A percentile compares a stretch with the other conserved stretches of the same genome.
These are phyloP conservation scores for Lomentospora prolificans DNA, from an alignment of 2,329 filamentous ascomycete genomes.

Conservation along the genomic window DNA sequence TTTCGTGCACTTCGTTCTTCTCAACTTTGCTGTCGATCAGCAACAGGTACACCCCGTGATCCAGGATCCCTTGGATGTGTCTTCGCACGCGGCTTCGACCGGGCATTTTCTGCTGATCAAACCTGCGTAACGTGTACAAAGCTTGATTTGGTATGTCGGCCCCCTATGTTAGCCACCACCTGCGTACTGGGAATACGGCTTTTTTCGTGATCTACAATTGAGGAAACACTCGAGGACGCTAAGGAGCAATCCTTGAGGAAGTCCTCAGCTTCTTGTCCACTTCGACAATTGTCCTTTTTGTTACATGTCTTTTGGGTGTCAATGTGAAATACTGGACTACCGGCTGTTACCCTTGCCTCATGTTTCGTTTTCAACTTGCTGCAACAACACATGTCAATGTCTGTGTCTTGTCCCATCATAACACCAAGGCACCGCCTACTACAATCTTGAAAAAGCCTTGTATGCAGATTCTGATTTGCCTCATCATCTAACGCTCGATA, in stretches of 20 bases:
- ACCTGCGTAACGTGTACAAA: background rate
- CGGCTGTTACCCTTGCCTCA: background rate
- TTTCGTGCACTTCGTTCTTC: background rate
- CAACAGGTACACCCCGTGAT: background rate
- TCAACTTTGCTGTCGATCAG: conserved; percentile 1
- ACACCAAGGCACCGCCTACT: background rate
- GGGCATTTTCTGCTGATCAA: conserved; percentile 4
- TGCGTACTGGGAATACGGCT: background rate
- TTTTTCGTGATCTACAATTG: background rate
- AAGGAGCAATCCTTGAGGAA: background rate
- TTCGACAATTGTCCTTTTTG: background rate
- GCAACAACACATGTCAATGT: background rate
- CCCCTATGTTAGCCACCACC: background rate
- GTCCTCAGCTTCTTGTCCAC: background rate
- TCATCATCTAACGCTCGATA: background rate
- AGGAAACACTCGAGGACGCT: background rate
- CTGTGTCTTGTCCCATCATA: background rate
- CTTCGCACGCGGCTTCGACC: background rate
- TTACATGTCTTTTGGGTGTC: background rate
- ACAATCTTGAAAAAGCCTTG: no score
- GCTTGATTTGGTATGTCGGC: conserved; percentile 6
- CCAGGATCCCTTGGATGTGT: background rate
- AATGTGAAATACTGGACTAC: background rate
- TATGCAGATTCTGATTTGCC: background rate
- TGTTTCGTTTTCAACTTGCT: background rate